phyloP scores from a whole-genome alignment of 2,329 filamentous ascomycete species.

The Aspergillus pseudotamarii region DNA sequence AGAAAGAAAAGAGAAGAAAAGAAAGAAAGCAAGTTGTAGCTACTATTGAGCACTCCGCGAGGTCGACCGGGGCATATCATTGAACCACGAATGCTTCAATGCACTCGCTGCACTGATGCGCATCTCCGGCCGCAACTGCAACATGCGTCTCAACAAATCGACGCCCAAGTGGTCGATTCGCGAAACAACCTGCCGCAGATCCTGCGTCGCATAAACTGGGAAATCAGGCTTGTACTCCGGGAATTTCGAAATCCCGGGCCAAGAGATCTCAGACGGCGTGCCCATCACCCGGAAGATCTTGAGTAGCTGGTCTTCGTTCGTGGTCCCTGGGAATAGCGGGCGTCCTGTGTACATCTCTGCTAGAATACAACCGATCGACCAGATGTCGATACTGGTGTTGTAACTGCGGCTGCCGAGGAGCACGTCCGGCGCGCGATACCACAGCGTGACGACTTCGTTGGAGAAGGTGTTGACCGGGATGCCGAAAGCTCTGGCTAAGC shows the following conservation, averaged over 20 bases:
- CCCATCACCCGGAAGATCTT: conserved; percentile 98
- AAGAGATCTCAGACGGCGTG: conserved; percentile 87
- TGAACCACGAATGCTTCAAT: conserved; percentile 84
- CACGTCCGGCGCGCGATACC: conserved; percentile 97
- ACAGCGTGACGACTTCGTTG: conserved; percentile 97
- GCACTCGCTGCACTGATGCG: conserved; percentile 83
- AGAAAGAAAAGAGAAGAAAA: neutral
- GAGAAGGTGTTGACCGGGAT: conserved; percentile 98
- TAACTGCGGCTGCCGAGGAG: conserved; percentile 92
- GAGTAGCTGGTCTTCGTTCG: conserved; percentile 95
- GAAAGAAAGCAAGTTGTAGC: neutral
- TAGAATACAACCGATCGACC: conserved; percentile 99
- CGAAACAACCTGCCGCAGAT: conserved; percentile 78
- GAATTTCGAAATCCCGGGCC: conserved; percentile 88
- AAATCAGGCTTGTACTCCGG: conserved; percentile 93
- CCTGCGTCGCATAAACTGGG: conserved; percentile 86
- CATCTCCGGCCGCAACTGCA: conserved; percentile 85
- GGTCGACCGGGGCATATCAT: conserved; percentile 1
- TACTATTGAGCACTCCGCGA: neutral
- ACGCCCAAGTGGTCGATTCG: conserved; percentile 83
- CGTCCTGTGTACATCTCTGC: conserved; percentile 98
- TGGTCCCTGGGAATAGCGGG: conserved; percentile 96
- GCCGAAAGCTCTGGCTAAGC: conserved; percentile 88
- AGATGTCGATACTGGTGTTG: conserved; percentile 99
- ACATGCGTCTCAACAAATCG: conserved; percentile 81